These are phyloP conservation scores for Sporobolus alterniflorus DNA, from an alignment of 202 grass and related monocot genomes.

Conservation along the genomic window DNA sequence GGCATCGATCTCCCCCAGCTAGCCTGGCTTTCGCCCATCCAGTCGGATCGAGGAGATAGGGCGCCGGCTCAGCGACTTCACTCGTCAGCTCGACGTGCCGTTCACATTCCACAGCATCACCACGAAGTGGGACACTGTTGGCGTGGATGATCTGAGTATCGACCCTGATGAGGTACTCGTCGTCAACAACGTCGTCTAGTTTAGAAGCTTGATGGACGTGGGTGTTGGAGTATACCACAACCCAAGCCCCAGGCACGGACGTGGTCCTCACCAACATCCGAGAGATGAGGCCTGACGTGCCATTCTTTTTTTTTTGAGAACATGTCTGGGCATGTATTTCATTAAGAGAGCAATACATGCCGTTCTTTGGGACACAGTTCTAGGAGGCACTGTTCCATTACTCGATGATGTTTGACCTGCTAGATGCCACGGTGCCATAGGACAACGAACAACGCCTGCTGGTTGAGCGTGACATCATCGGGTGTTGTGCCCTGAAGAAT, in stretches of 20 bases:
- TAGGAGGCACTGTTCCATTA: slow-evolving; percentile 56
- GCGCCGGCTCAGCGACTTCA: slow-evolving; percentile 42
- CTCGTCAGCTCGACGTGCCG: slow-evolving; percentile 31
- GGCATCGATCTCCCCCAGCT: slow-evolving; percentile 56
- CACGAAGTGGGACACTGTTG: slow-evolving; percentile 53
- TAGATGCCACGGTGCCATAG: slow-evolving; percentile 60
- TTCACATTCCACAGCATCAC: slow-evolving; percentile 59
- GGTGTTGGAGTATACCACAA: slow-evolving; percentile 26
- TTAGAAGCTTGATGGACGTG: slow-evolving; percentile 48
- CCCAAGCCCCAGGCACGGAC: slow-evolving; percentile 43
- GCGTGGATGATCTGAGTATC: slow-evolving; percentile 35
- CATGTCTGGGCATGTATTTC: too few species aligned
- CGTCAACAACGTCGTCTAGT: slow-evolving; percentile 52
- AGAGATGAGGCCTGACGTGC: slow-evolving; percentile 51
- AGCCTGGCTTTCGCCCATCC: slow-evolving; percentile 48
- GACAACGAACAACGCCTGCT: slow-evolving; percentile 41
- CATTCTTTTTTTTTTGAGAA: too few species aligned
- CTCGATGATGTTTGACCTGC: slow-evolving; percentile 70
- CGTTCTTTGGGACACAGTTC: slow-evolving; percentile 70
- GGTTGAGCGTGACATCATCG: slow-evolving; percentile 58
- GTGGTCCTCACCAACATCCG: slow-evolving; percentile 55
- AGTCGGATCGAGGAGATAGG: slow-evolving; percentile 55
- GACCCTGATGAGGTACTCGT: slow-evolving; percentile 51
- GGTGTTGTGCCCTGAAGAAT: slow-evolving; percentile 46
- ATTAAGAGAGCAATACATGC: too few species aligned